These are phyloP conservation scores for Aegilops longissima DNA, from an alignment of 176 grass and related monocot genomes.

Conservation along the genomic window DNA sequence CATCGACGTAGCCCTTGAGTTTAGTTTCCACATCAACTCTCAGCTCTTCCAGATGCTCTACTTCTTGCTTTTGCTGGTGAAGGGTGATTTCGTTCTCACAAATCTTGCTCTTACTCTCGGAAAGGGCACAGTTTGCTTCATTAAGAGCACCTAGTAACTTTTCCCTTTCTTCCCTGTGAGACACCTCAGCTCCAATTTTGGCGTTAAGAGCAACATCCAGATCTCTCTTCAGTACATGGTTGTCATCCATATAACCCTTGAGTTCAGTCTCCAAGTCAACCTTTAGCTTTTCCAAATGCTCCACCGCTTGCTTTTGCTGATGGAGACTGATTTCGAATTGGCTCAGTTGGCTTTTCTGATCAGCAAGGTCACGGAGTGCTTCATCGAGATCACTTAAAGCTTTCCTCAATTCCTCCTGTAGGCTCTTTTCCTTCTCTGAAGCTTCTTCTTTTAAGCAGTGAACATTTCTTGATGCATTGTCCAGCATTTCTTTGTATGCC, in stretches of 20 bases:
- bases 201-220: slow-evolving; percentile 37
- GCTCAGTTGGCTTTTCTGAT: slow-evolving; percentile 36
- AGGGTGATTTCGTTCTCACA: slow-evolving; percentile 18
- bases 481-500: slow-evolving; percentile 60
- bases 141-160: slow-evolving; percentile 11
- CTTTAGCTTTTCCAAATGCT: slow-evolving; percentile 47
- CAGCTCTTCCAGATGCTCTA: slow-evolving; percentile 40
- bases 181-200: slow-evolving; percentile 34
- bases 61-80: slow-evolving; percentile 27
- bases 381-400: slow-evolving; percentile 42
- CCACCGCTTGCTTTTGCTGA: slow-evolving; percentile 37
- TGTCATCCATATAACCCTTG: slow-evolving; percentile 43
- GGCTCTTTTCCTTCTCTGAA: slow-evolving; percentile 53
- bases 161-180: slow-evolving; percentile 43
- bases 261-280: slow-evolving; percentile 38
- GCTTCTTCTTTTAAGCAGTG: slow-evolving; percentile 52
- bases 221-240: slow-evolving; percentile 21
- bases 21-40: slow-evolving; percentile 34
- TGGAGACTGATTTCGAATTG: slow-evolving; percentile 38
- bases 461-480: slow-evolving; percentile 40
- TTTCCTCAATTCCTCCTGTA: slow-evolving; percentile 42
- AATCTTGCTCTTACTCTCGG: slow-evolving; percentile 32
- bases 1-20: slow-evolving; percentile 37
- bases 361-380: slow-evolving; percentile 49
- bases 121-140: slow-evolving; percentile 33